A percentile compares a stretch with the other conserved stretches of the same genome.
These are phyloP conservation scores for Allomyces javanicus DNA, from an alignment of 192 early-diverging fungal genomes.

Conservation along the genomic window DNA sequence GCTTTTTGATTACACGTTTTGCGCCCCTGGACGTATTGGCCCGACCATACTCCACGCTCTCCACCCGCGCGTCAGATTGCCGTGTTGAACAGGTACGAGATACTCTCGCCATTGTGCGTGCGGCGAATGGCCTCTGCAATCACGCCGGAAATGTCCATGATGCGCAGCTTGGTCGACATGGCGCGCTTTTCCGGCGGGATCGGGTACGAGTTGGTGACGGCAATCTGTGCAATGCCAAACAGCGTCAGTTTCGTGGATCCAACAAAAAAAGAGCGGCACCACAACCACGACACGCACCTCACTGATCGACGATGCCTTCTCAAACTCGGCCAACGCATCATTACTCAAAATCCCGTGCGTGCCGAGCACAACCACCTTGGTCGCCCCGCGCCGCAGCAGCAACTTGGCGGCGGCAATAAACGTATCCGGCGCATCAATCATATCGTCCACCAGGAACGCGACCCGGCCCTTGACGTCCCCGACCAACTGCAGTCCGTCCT, in stretches of 20 bases:
- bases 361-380: constrained; percentile 71
- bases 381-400: constrained; percentile 59
- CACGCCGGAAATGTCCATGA: constrained; percentile 77
- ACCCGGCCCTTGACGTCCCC: constrained; percentile 26
- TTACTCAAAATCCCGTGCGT: constrained; percentile 88
- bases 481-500: constrained; percentile 14
- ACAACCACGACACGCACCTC: too few relatives aligned
- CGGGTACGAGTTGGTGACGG: constrained; percentile 86
- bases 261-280: too few relatives aligned
- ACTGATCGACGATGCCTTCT: constrained; percentile 11
- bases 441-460: constrained; percentile 60
- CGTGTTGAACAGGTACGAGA: constrained; percentile 67
- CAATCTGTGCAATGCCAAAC: constrained; percentile 45
- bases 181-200: constrained; percentile 46
- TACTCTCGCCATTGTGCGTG: constrained; percentile 84
- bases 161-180: constrained; percentile 50
- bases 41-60: too few relatives aligned
- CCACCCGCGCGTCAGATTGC: constrained; percentile 5
- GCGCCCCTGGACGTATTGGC: too few relatives aligned
- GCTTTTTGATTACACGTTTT: too few relatives aligned
- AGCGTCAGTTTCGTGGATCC: constrained; percentile 14
- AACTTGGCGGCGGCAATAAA: constrained; percentile 84
- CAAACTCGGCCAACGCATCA: constrained; percentile 64
- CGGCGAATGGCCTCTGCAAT: constrained; percentile 83
- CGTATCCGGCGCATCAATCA: constrained; percentile 76